These are phyloP conservation scores for Cicer judaicum DNA, from an alignment of 306 rosid genomes.

Conservation along the genomic window DNA sequence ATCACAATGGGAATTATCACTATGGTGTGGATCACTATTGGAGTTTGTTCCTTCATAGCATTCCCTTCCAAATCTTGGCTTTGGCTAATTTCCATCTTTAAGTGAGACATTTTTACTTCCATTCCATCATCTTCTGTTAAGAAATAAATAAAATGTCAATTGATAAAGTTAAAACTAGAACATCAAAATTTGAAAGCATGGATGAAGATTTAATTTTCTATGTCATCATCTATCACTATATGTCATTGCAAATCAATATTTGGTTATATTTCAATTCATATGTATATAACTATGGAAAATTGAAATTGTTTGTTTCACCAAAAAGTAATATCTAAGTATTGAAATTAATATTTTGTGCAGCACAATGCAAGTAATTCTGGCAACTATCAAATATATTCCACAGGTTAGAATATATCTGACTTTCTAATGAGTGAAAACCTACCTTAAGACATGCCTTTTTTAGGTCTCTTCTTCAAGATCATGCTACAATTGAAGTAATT, in stretches of 20 bases:
- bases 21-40: conserved; percentile 59
- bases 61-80: conserved; percentile 77
- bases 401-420: conserved; percentile 58
- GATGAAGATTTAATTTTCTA: neutral
- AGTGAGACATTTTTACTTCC: conserved; percentile 49
- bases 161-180: neutral
- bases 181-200: neutral
- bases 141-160: conserved; percentile 8
- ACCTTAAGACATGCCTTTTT: neutral
- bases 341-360: conserved; percentile 53
- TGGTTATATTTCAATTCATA: neutral
- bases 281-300: conserved; percentile 19
- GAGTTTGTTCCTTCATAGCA: conserved; percentile 66
- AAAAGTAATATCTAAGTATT: neutral
- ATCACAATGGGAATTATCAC: conserved; percentile 51
- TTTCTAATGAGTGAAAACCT: neutral
- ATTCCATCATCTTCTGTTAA: neutral
- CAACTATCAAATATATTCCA: conserved; percentile 73
- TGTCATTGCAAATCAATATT: conserved; percentile 9
- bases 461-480: neutral
- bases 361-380: conserved; percentile 70
- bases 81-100: conserved; percentile 71
- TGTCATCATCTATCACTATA: no score
- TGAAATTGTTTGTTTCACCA: no score
- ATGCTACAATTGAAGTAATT: neutral